Evolutionary conservation across 768 basidiomycete species (phyloP).

Genomic region (Boletales sp.): DNA sequence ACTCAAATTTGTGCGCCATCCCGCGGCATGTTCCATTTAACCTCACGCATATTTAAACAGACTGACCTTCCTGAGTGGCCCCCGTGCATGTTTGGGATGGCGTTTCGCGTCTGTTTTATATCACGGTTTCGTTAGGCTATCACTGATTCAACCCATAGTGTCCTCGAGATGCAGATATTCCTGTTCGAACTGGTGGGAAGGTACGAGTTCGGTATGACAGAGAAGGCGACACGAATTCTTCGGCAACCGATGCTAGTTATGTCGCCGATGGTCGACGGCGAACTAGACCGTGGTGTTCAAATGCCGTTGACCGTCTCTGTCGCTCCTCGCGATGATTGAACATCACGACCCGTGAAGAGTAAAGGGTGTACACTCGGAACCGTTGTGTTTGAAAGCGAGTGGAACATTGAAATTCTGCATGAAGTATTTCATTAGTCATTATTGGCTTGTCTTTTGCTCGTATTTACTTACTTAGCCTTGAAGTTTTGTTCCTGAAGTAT

Average conservation of each 20-base stretch:
- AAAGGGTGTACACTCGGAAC: too few species aligned
- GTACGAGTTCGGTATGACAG: conserved; percentile 45
- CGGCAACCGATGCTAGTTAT: conserved; percentile 28
- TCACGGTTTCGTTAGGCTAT: neutral
- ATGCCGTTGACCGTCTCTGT: conserved; percentile 12
- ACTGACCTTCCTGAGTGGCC: conserved; percentile 14
- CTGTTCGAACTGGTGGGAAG: conserved; percentile 49
- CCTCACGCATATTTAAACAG: conserved; percentile 1
- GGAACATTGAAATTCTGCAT: too few species aligned
- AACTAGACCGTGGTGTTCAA: neutral
- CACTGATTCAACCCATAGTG: conserved; percentile 9
- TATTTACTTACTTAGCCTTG: too few species aligned
- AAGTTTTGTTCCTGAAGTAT: too few species aligned
- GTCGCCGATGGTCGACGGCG: conserved; percentile 30
- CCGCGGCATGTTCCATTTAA: neutral
- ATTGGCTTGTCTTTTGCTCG: too few species aligned
- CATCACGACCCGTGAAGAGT: too few species aligned
- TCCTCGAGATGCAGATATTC: conserved; percentile 54
- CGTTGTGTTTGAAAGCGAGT: too few species aligned
- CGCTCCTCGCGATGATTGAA: conserved; percentile 1
- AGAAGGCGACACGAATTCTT: conserved; percentile 24
- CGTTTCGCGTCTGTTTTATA: too few species aligned
- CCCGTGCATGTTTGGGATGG: neutral
- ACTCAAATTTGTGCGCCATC: conserved; percentile 10
- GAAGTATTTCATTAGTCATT: too few species aligned